Percentiles rank a stretch among this genome's conserved stretches.
These are phyloP conservation scores for Brassica juncea DNA, from an alignment of 345 rosid genomes.

Conservation along the genomic window DNA sequence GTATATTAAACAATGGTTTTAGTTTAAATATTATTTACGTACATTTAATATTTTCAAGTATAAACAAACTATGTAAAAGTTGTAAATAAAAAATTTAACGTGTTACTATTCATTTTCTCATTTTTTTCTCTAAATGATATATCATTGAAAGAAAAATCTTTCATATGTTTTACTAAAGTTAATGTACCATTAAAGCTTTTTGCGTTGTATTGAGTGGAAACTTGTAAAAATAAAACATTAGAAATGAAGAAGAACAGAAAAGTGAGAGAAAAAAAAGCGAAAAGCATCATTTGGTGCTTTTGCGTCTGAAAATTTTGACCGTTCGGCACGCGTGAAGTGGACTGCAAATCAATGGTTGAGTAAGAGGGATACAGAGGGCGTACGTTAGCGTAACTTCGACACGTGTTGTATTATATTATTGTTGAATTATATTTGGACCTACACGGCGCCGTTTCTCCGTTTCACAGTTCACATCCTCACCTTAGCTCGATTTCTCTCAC, in stretches of 20 bases:
- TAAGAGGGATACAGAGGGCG: conserved; percentile 25
- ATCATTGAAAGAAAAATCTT: no score
- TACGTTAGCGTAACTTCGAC: conserved; percentile 18
- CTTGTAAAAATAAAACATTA: background rate
- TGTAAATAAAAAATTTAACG: no score
- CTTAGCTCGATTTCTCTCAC: background rate
- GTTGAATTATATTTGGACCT: background rate
- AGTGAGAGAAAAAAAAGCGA: background rate
- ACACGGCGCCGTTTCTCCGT: conserved; percentile 37
- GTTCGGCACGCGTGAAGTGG: conserved; percentile 62
- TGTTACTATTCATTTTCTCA: no score
- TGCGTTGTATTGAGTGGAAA: conserved; percentile 14
- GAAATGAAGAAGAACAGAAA: background rate
- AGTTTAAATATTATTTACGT: no score
- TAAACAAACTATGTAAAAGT: no score
- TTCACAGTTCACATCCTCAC: conserved; percentile 33
- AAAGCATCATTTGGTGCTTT: conserved; percentile 32
- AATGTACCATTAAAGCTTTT: background rate
- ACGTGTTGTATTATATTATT: conserved; percentile 23
- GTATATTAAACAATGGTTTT: no score
- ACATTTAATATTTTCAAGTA: no score
- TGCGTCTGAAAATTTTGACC: conserved; percentile 56
- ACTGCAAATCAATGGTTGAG: conserved; percentile 52
- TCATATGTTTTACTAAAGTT: no score
- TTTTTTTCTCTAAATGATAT: no score